Evolutionary conservation across 2,329 filamentous ascomycete species (phyloP).

Genomic region (Reticulascus tulasneorum): DNA sequence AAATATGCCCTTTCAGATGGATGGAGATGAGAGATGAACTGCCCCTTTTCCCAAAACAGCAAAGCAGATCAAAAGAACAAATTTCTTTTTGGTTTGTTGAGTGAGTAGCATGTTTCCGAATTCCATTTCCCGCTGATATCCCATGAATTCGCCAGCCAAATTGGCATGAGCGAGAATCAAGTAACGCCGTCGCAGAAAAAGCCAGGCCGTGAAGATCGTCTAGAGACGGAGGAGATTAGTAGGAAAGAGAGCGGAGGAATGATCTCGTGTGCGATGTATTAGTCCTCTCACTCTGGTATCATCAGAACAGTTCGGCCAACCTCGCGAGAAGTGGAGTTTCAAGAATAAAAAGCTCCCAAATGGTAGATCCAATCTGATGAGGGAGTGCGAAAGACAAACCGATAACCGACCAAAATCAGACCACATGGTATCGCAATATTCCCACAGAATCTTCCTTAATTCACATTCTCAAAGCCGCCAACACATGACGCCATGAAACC

Average conservation of each 20-base stretch:
- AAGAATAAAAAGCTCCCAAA: conserved; percentile 34
- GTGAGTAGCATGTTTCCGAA: conserved; percentile 4
- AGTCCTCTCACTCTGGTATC: conserved; percentile 37
- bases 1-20: no score
- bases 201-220: conserved; percentile 4
- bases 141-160: conserved; percentile 4
- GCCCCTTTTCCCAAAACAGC: conserved; percentile 9
- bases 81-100: conserved; percentile 9
- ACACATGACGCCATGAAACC: conserved; percentile 9
- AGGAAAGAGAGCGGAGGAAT: conserved; percentile 23
- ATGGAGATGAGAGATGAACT: conserved; percentile 8
- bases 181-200: conserved; percentile 14
- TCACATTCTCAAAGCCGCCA: conserved; percentile 8
- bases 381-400: conserved; percentile 33
- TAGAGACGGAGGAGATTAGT: conserved; percentile 5
- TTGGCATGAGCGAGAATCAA: conserved; percentile 10
- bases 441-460: conserved; percentile 11
- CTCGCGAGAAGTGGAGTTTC: conserved; percentile 45
- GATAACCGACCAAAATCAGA: conserved; percentile 12
- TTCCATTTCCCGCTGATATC: conserved; percentile 10
- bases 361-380: conserved; percentile 50
- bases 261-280: conserved; percentile 24
- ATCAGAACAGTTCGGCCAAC: conserved; percentile 47
- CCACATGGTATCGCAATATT: conserved; percentile 10
- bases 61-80: conserved; percentile 5